Conservation (phyloP, 495 filamentous ascomycete genomes). For the Xylona heveae region DNA sequence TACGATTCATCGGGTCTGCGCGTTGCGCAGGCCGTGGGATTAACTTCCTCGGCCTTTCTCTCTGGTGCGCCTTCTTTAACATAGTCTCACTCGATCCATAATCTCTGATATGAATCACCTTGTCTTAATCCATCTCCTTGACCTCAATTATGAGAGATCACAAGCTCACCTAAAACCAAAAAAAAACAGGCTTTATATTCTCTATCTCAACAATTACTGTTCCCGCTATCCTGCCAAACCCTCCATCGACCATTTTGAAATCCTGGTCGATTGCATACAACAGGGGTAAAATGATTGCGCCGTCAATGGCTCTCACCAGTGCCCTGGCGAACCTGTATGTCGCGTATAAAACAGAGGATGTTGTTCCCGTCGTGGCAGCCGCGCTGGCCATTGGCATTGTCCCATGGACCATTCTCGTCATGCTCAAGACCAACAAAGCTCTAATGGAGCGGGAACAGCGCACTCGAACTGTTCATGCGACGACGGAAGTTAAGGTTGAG, state of each 20-base stretch:
- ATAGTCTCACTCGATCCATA: conserved; percentile 2
- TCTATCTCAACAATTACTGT: conserved; percentile 20
- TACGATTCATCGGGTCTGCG: too few species aligned
- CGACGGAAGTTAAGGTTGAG: conserved; percentile 14
- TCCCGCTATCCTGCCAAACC: conserved; percentile 29
- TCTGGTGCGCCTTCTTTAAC: conserved; percentile 16
- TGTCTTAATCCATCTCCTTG: neutral
- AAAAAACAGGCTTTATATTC: conserved; percentile 17
- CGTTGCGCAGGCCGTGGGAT: conserved; percentile 22
- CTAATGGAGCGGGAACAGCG: conserved; percentile 12
- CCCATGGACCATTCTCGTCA: conserved; percentile 26
- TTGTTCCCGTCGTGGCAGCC: conserved; percentile 23
- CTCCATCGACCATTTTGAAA: conserved; percentile 24
- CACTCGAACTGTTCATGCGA: conserved; percentile 9
- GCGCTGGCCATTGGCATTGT: conserved; percentile 19
- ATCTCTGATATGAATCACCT: neutral
- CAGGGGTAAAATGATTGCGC: conserved; percentile 15
- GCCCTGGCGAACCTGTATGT: conserved; percentile 22
- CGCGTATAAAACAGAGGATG: conserved; percentile 15
- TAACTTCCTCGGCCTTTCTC: conserved; percentile 22
- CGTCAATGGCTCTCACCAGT: conserved; percentile 13
- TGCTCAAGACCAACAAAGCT: conserved; percentile 22
- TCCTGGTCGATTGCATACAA: conserved; percentile 24
- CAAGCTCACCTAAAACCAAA: neutral
- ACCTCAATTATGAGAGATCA: neutral